Evolutionary conservation across 768 basidiomycete species (phyloP).

Genomic region (Leccinellum rugosiceps): DNA sequence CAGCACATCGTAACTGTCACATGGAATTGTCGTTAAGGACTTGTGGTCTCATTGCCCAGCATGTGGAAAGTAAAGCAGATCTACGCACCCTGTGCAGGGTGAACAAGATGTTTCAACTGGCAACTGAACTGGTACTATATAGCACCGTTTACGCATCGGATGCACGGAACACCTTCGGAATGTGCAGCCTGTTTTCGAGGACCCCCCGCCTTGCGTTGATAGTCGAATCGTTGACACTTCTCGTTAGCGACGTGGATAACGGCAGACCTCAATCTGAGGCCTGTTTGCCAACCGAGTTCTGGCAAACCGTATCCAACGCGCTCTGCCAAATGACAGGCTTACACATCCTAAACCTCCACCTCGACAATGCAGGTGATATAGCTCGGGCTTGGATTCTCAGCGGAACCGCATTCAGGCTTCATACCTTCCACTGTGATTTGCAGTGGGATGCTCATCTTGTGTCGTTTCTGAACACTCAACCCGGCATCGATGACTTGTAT

Average conservation of each 20-base stretch:
- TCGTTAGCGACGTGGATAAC: slow-evolving; percentile 28
- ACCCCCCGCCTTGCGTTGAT: slow-evolving; percentile 47
- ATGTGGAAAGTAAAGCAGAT: slow-evolving; percentile 50
- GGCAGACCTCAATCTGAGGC: neutral
- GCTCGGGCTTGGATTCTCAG: slow-evolving; percentile 38
- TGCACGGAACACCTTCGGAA: slow-evolving; percentile 34
- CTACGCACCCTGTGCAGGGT: slow-evolving; percentile 57
- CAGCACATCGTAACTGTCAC: slow-evolving; percentile 25
- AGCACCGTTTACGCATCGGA: slow-evolving; percentile 51
- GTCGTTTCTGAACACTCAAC: slow-evolving; percentile 27
- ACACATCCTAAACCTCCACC: slow-evolving; percentile 50
- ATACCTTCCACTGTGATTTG: slow-evolving; percentile 61
- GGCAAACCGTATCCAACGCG: slow-evolving; percentile 48
- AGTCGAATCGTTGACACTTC: slow-evolving; percentile 55
- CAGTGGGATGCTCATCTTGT: slow-evolving; percentile 59
- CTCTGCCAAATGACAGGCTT: slow-evolving; percentile 46
- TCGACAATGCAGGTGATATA: slow-evolving; percentile 25
- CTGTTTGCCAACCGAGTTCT: slow-evolving; percentile 40
- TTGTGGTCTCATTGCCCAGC: slow-evolving; percentile 53
- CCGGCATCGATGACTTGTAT: slow-evolving; percentile 28
- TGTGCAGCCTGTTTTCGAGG: slow-evolving; percentile 47
- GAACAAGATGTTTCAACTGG: slow-evolving; percentile 50
- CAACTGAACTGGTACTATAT: slow-evolving; percentile 58
- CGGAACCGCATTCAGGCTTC: slow-evolving; percentile 51
- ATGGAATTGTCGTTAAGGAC: slow-evolving; percentile 63